Percentiles rank a stretch among this genome's conserved stretches.
These are phyloP conservation scores for Tuber umbilicatum DNA, from an alignment of 495 filamentous ascomycete genomes.

Conservation along the genomic window DNA sequence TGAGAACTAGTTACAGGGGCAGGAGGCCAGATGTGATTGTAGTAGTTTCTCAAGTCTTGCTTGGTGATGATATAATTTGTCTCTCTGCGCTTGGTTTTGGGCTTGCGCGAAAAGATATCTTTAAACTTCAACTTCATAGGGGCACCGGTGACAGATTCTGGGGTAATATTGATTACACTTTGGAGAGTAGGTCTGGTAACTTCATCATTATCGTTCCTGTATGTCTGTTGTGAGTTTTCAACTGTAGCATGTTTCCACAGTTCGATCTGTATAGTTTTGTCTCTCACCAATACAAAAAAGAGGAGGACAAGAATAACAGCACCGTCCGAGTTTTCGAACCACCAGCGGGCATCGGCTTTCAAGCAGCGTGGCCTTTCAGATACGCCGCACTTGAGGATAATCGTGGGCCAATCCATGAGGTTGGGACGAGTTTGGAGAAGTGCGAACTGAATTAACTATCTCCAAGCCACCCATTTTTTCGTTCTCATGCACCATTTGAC, in stretches of 20 bases:
- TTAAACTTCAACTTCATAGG: conserved; percentile 6
- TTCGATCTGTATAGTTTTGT: neutral
- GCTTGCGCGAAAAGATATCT: conserved; percentile 7
- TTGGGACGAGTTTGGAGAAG: neutral
- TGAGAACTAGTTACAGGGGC: neutral
- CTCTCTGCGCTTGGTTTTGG: conserved; percentile 5
- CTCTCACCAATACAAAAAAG: neutral
- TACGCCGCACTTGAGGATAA: neutral
- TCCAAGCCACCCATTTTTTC: neutral
- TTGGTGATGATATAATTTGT: conserved; percentile 9
- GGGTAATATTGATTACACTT: neutral
- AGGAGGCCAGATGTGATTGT: neutral
- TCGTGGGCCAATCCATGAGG: neutral
- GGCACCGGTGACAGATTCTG: neutral
- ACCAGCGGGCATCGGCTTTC: conserved; percentile 2
- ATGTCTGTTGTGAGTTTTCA: neutral
- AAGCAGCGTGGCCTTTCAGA: neutral
- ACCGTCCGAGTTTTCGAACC: conserved; percentile 7
- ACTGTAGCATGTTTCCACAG: neutral
- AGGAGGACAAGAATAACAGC: neutral
- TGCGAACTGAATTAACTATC: neutral
- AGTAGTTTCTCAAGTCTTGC: neutral
- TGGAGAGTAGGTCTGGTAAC: neutral
- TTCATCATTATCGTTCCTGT: neutral
- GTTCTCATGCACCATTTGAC: neutral